Base-by-base conservation (phyloP, 2,329 filamentous ascomycete species). In the Apiospora rasikravindrae region DNA sequence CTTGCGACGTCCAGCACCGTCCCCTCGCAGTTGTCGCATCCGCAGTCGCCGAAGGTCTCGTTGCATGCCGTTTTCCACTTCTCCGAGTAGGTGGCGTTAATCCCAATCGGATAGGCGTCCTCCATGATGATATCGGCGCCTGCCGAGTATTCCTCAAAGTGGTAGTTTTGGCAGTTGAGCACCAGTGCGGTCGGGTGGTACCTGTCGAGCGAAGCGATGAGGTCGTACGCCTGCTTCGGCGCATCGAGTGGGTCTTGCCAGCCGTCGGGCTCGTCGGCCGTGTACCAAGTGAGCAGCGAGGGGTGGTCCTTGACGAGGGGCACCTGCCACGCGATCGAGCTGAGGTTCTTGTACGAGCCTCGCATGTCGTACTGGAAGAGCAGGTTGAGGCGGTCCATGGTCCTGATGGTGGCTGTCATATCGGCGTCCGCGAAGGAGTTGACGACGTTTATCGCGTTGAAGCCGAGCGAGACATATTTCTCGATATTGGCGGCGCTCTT, bases 111-210 rank as follows among this genome's bases (percentile, higher is more conserved):
- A 77, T 91, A 92, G 0, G 86, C 85, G 75, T 91, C 89, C 42
- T 85, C 84, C 83, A 91, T 88, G 73, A 92, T 80, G 74, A 91
- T 86, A 77, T 91, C 89, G 4, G 87, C 86, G 24, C 87, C 88
- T 2, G 81, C 77, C 0, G 85, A 82, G 81, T 92, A 91, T 16
- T 86, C 80, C 2, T 80, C 79, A 77, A 89, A 91, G 80, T 90
- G 86, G 80, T 89, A 91, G 80, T 91, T 87, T 71, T 86, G 84
- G 82, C 90, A 91, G 80, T 91, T 91, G 64, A 92, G 84, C 1
- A 86, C 87, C 4, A 91, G 81, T 1, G 86, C 86, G 1, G 90
- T 85, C 0, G 89, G 89, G 80, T 91, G 90, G 79, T 91, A 91
- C 0, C 87, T 87, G 78, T 92, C 90, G 1, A 90, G 78, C 0